Evolutionary conservation across 345 rosid genomes (phyloP).

Genomic region (Euphorbia pulcherrima): DNA sequence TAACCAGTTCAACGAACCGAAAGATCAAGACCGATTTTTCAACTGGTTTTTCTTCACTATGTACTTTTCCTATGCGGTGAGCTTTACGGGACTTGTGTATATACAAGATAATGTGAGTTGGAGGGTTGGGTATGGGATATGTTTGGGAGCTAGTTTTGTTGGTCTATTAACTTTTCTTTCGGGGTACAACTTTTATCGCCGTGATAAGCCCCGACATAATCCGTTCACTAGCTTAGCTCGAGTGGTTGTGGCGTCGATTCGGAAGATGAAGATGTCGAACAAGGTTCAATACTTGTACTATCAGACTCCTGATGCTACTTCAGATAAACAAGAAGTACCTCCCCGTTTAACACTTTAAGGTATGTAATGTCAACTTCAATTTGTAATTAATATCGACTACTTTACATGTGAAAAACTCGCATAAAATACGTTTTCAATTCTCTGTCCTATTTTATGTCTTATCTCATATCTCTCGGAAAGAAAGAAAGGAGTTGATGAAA

Average conservation of each 20-base stretch:
- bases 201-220: background rate
- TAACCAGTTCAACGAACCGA: constrained; percentile 37
- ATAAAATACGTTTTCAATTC: no score
- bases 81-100: constrained; percentile 36
- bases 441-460: no score
- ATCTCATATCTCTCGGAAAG: no score
- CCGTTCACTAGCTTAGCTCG: background rate
- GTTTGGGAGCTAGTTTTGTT: constrained; percentile 26
- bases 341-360: background rate
- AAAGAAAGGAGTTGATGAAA: no score
- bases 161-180: constrained; percentile 29
- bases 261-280: background rate
- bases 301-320: background rate
- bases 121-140: constrained; percentile 48
- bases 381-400: no score
- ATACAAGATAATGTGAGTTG: constrained; percentile 46
- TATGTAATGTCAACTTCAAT: no score
- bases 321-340: background rate
- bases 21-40: constrained; percentile 43
- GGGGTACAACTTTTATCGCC: constrained; percentile 37
- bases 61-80: constrained; percentile 19
- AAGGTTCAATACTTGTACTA: constrained; percentile 35
- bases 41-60: constrained; percentile 41
- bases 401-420: background rate
- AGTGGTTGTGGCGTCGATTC: background rate